Base-by-base conservation (phyloP, 2,329 filamentous ascomycete genomes). In the Aspergillus eucalypticola region DNA sequence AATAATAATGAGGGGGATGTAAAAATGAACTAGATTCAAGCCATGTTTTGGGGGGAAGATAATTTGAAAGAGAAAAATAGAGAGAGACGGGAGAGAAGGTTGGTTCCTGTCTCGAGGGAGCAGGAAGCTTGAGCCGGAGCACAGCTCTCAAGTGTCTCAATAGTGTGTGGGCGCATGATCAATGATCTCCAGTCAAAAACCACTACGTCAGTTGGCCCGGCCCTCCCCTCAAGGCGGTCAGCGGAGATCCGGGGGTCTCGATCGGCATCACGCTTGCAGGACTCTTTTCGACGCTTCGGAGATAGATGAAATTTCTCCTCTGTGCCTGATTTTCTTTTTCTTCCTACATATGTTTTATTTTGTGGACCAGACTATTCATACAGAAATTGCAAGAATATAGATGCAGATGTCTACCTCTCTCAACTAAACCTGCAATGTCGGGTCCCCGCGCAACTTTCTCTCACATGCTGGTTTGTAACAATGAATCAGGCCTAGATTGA, bases 151-250 rank as follows among this genome's bases (percentile, higher is more conserved):
- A 23, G 41, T 13, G 41, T 13, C 19, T 44, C 11, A 35, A 35
- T 35, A 35, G 32, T 35, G 32, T 8, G 41, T 15, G 46, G 46
- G 46, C 46, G 46, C 46, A 50, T 50, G 46, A 32, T 50, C 46
- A 35, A 35, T 27, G 46, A 10, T 11, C 46, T 8, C 8, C 11
- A 49, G 21, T 15, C 39, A 50, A 29, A 27, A 32, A 23, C 38
- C 29, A 53, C 46, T 32, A 27, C 56, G 39, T 55, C 56, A 38
- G 41, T 44, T 19, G 42, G 52, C 32, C 32, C 32, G 32, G 32
- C 32, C 32, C 32, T 35, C 51, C 46, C 46, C 54, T 55, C n/a
- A 60, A 50, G 59, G 59, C 59, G 59, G 59, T 60, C 59, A 60
- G 54, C 21, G 32, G 11, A 59, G 49, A 54, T 60, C 57, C 54